Evolutionary conservation across 1,284 basidiomycete species (phyloP), one percentile per base, ranked within the genome.

Genomic region (Tremellales sp.): DNA sequence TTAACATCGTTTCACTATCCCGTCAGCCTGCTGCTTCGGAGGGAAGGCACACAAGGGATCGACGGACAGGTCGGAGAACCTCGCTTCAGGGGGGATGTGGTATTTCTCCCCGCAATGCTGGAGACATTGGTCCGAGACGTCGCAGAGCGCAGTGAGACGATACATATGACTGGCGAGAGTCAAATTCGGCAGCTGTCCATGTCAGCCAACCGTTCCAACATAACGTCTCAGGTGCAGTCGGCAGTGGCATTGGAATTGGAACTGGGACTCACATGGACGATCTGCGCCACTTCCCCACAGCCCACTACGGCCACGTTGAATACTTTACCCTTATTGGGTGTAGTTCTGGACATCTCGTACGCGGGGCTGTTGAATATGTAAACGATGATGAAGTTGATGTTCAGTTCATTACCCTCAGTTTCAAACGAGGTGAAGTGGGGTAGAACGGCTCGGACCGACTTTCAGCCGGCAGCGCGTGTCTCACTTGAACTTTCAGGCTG

Each of bases 251-350:
- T 12, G 11, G n/a, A 13, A 13, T 17, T 24, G n/a, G 17, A 15
- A 17, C 23, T 15, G 17, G 10, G 17, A 51, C 54, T 41, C 25
- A 61, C 59, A 46, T 58, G 57, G 23, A 53, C 57, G 35, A 56
- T 51, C 41, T 62, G 60, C 3, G 57, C 57, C 24, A 62, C 56
- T 43, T 62, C 57, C 3, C 60, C 60, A 41, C 60, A 62, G n/a
- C 60, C 60, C n/a, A 62, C 40, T 11, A 62, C 52, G 21, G 55
- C 60, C 19, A 58, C 58, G 33, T 57, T 60, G 36, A 62, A 52
- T n/a, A n/a, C n/a, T n/a, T n/a, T n/a, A n/a, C n/a, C n/a, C n/a
- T n/a, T n/a, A n/a, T n/a, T n/a, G n/a, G n/a, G n/a, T n/a, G n/a
- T n/a, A n/a, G n/a, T n/a, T n/a, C n/a, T n/a, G n/a, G n/a, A n/a